Evolutionary conservation across 2,329 filamentous ascomycete species (phyloP), one percentile per base, ranked within the genome.

Genomic region (Fusarium nisikadoi): DNA sequence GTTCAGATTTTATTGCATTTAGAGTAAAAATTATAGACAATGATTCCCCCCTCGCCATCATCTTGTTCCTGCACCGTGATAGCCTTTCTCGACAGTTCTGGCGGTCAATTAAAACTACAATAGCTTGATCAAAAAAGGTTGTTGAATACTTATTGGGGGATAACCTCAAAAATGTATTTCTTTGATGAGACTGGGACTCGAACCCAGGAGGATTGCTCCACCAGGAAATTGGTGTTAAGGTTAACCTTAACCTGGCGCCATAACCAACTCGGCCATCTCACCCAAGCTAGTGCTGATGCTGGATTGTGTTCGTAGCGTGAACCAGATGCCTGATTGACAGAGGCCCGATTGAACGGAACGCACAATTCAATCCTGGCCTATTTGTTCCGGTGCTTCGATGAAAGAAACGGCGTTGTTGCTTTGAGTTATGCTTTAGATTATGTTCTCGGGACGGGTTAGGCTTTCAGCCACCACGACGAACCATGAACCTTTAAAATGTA

Each of bases 221-320:
- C 65, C 65, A 68, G 65, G 65, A 68, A 68, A 68, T 62, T 62
- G 38, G 55, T 68, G 65, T 68, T 55, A 62, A 68, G 65, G 65
- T 68, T 67, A 45, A 68, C 65, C 65, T 68, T 68, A 68, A 68
- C 65, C 65, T 68, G 65, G 63, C 65, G 65, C 65, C 65, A 68
- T 68, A 68, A 68, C 65, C 65, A 68, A 68, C 65, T 68, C 65
- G 65, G 65, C 65, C 65, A 68, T 68, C 65, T 68, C 65, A 68
- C 65, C 65, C n/a, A 56, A 56, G 43, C 64, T 68, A 63, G 43
- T 56, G 49, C 20, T 68, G 20, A 36, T 66, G 16, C 0, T 25
- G 4, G 17, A 4, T 1, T 2, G 1, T 0, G 2, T 0, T 1
- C 0, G 8, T 49, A 62, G 8, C 16, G 3, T 16, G 4, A 0